These are phyloP conservation scores for Backusella tuberculispora DNA, from an alignment of 192 early-diverging fungal genomes.

Conservation along the genomic window DNA sequence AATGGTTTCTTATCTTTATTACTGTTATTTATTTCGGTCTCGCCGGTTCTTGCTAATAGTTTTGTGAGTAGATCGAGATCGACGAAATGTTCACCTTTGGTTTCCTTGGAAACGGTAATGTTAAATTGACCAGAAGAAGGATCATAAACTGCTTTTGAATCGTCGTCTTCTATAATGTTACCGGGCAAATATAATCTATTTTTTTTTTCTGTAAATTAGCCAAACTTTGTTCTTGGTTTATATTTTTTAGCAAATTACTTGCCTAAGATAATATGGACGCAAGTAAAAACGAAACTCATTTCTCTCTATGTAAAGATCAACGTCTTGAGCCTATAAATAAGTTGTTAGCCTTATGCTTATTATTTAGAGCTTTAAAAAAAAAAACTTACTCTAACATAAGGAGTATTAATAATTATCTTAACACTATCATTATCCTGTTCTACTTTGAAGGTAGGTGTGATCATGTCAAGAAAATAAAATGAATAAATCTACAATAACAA, in stretches of 20 bases:
- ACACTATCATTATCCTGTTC: slow-evolving; percentile 80
- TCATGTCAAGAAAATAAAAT: slow-evolving; percentile 58
- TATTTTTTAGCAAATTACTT: not conserved
- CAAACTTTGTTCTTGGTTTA: not conserved
- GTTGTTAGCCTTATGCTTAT: not conserved
- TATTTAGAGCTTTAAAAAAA: too few relatives aligned
- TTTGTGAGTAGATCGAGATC: slow-evolving; percentile 91
- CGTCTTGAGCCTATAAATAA: slow-evolving; percentile 67
- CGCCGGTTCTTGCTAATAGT: slow-evolving; percentile 67
- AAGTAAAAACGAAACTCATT: slow-evolving; percentile 87
- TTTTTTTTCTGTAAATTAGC: not conserved
- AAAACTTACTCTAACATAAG: slow-evolving; percentile 71
- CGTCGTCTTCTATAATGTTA: slow-evolving; percentile 84
- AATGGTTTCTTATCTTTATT: slow-evolving; percentile 51
- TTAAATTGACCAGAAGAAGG: slow-evolving; percentile 74
- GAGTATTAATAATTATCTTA: slow-evolving; percentile 75
- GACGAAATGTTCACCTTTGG: slow-evolving; percentile 74
- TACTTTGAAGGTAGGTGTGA: slow-evolving; percentile 86
- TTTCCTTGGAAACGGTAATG: slow-evolving; percentile 80
- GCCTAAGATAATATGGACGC: slow-evolving; percentile 92
- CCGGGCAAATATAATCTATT: slow-evolving; percentile 79
- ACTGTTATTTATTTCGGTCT: slow-evolving; percentile 33
- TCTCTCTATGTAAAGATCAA: slow-evolving; percentile 86
- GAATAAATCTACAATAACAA: too few relatives aligned
- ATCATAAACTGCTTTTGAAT: slow-evolving; percentile 80